phyloP scores from a whole-genome alignment of 495 filamentous ascomycete genomes.

The Lasiosphaeris hirsuta region DNA sequence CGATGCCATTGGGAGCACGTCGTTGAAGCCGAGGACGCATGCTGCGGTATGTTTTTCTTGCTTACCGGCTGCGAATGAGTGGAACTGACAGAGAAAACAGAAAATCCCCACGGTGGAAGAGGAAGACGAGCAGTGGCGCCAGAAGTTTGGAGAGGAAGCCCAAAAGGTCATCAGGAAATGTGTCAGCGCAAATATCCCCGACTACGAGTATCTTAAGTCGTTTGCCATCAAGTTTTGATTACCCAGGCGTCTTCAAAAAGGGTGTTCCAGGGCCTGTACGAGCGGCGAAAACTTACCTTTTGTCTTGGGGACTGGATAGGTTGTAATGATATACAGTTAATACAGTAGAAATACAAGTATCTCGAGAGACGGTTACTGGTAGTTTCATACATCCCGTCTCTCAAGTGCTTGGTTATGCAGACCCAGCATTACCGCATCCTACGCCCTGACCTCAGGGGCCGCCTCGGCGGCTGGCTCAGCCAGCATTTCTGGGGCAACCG shows the following conservation, averaged over 20 bases:
- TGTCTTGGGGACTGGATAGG: not conserved
- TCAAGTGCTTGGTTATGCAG: no score
- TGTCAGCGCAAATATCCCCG: constrained; percentile 73
- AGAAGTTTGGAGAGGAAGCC: constrained; percentile 76
- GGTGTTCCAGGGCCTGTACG: not conserved
- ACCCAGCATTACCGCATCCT: not conserved
- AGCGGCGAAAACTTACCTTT: not conserved
- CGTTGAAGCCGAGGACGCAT: constrained; percentile 59
- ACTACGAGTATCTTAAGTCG: constrained; percentile 89
- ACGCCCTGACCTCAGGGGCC: not conserved
- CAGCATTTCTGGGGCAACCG: not conserved
- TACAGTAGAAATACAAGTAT: constrained; percentile 9
- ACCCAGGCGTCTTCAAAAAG: no score
- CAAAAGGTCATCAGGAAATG: constrained; percentile 71
- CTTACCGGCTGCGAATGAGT: not conserved
- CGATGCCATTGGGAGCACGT: constrained; percentile 78
- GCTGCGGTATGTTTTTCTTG: constrained; percentile 59
- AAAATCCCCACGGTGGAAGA: constrained; percentile 49
- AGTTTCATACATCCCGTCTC: not conserved
- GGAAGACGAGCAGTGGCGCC: constrained; percentile 73
- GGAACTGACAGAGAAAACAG: constrained; percentile 17
- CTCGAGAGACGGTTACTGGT: not conserved
- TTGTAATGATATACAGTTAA: constrained; percentile 3
- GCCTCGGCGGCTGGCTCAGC: constrained; percentile 13
- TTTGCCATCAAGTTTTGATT: constrained; percentile 60